Evolutionary conservation across 73 alveolate genomes (phyloP).

Genomic region (Uronychia setigera): DNA sequence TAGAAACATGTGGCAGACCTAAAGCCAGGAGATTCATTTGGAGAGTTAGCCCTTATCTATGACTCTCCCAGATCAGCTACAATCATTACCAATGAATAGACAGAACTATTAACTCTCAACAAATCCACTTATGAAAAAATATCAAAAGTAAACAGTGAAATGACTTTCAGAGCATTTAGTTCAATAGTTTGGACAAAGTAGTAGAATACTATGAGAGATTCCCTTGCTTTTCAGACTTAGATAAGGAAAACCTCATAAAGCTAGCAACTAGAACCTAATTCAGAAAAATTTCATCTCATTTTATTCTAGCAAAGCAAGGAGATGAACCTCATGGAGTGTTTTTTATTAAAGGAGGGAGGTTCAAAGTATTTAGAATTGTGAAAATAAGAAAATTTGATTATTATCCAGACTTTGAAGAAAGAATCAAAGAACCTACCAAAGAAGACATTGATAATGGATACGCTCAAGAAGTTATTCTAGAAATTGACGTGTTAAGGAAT

Average conservation of each 20-base stretch:
- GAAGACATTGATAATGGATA: background rate
- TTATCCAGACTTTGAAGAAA: conserved; percentile 16
- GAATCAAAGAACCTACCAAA: background rate
- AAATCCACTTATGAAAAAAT: conserved; percentile 45
- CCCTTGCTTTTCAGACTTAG: conserved; percentile 28
- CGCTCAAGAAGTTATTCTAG: background rate
- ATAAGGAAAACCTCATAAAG: conserved; percentile 11
- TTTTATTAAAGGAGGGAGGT: conserved; percentile 45
- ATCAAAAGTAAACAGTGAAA: conserved; percentile 39
- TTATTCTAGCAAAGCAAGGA: conserved; percentile 33
- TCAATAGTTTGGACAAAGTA: conserved; percentile 9
- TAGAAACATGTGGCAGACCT: conserved; percentile 62
- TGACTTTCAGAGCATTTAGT: conserved; percentile 25
- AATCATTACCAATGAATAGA: conserved; percentile 43
- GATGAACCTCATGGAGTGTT: conserved; percentile 39
- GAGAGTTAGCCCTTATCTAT: conserved; percentile 76
- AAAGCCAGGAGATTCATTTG: conserved; percentile 77
- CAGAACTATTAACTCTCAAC: conserved; percentile 28
- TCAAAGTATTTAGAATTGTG: conserved; percentile 10
- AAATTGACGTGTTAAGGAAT: background rate
- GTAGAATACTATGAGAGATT: conserved; percentile 31
- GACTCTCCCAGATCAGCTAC: conserved; percentile 87
- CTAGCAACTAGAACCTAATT: conserved; percentile 41
- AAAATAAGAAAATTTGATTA: background rate
- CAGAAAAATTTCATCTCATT: conserved; percentile 37